A percentile compares a stretch with the other conserved stretches of the same genome.
These are phyloP conservation scores for Ceratorhiza oryzae-sativae DNA, from an alignment of 1,284 basidiomycete genomes.

Conservation along the genomic window DNA sequence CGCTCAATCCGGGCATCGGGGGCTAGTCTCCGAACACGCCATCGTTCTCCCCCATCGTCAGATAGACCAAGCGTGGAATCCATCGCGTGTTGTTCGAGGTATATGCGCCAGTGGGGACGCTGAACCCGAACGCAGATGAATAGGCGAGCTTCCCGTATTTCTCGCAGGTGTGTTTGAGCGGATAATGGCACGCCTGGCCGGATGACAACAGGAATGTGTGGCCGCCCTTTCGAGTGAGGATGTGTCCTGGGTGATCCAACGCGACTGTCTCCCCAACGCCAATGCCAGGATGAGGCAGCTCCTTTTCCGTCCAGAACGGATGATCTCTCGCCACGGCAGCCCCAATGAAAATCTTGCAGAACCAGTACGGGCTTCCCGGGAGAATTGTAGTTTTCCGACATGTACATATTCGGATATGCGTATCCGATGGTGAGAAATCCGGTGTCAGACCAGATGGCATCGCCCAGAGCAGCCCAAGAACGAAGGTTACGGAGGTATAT, in stretches of 20 bases:
- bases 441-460: constrained; percentile 57
- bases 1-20: constrained; percentile 66
- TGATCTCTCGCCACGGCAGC: constrained; percentile 69
- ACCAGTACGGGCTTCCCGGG: constrained; percentile 85
- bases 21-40: constrained; percentile 71
- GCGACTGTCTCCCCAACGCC: constrained; percentile 57
- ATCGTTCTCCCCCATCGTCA: constrained; percentile 71
- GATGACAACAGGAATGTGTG: constrained; percentile 77
- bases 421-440: constrained; percentile 79
- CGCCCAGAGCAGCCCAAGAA: constrained; percentile 66
- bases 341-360: constrained; percentile 76
- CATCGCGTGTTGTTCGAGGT: constrained; percentile 75
- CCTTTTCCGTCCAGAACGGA: constrained; percentile 72
- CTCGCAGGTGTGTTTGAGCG: constrained; percentile 76
- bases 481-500: constrained; percentile 75
- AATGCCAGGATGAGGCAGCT: constrained; percentile 64
- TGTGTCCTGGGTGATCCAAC: constrained; percentile 70
- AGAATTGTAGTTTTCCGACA: constrained; percentile 73
- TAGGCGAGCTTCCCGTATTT: constrained; percentile 83
- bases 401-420: constrained; percentile 64
- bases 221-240: constrained; percentile 65
- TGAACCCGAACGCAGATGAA: constrained; percentile 76
- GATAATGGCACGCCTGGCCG: constrained; percentile 79
- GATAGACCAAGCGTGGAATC: constrained; percentile 74
- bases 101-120: constrained; percentile 70